Evolutionary conservation across 495 filamentous ascomycete genomes (phyloP).

Genomic region (Apodospora peruviana): DNA sequence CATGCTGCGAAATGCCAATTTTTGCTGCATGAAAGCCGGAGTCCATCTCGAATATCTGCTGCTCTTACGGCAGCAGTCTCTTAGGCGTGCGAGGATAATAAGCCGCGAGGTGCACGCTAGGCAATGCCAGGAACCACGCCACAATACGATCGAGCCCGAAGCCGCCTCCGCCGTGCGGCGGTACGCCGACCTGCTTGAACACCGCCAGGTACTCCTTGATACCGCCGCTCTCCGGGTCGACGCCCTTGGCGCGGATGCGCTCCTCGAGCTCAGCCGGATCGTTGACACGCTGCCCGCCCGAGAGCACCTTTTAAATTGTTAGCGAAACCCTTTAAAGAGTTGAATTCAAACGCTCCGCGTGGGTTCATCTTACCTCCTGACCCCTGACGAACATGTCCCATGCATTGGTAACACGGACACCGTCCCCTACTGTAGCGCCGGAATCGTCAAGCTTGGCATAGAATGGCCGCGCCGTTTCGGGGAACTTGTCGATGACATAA

Average conservation of each 20-base stretch:
- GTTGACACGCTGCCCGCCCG: conserved; percentile 82
- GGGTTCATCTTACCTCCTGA: conserved; percentile 43
- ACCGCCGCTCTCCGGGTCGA: conserved; percentile 67
- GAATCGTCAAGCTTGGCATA: conserved; percentile 77
- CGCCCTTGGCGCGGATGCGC: conserved; percentile 63
- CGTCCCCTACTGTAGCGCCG: conserved; percentile 33
- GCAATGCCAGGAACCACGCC: conserved; percentile 79
- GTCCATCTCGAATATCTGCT: too few species aligned
- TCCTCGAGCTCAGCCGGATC: conserved; percentile 61
- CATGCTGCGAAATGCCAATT: too few species aligned
- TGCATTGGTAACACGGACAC: conserved; percentile 60
- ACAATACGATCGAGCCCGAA: conserved; percentile 86
- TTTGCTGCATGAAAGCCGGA: too few species aligned
- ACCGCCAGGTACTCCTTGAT: conserved; percentile 81
- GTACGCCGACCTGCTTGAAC: conserved; percentile 67
- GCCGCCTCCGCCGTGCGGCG: conserved; percentile 81
- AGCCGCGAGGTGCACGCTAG: conserved; percentile 71
- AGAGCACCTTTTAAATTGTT: conserved; percentile 49
- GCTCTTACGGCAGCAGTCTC: conserved; percentile 69
- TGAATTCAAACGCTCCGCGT: neutral
- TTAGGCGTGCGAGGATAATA: conserved; percentile 83
- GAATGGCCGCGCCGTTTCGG: conserved; percentile 77
- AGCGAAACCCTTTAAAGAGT: neutral
- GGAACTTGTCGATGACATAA: conserved; percentile 89
- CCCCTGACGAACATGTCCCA: conserved; percentile 93